Base-by-base conservation (phyloP, 2,329 filamentous ascomycete genomes). In the Hypoxylon sp. region DNA sequence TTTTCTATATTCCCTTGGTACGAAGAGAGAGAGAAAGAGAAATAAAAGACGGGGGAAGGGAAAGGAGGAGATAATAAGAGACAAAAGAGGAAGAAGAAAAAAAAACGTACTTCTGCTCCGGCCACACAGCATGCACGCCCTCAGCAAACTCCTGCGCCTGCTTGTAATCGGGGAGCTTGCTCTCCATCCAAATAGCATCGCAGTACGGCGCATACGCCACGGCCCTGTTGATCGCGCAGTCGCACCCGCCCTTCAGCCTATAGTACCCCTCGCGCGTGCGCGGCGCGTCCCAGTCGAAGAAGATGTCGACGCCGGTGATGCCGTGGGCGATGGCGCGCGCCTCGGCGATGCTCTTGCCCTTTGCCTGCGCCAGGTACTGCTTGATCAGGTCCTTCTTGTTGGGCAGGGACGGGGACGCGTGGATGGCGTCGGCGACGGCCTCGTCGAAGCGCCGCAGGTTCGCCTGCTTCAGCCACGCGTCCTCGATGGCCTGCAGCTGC, bases 151-250 rank as follows among this genome's bases (percentile, higher is more conserved):
- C 91, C 83, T 93, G 88, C 22, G 96, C 96, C 83, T 98, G 96
- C 51, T 85, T 85, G 79, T 85, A 98, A 78, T 98, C 95, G 46
- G 96, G 96, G 71, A 97, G 85, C 83, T 97, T 97, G 83, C 91
- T 95, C 87, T 99, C 96, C 96, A 99, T 99, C 96, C 96, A 99
- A 80, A 99, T 97, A 78, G 96, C 89, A 76, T 98, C 95, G 68
- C 91, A 91, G 82, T 96, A 97, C 1, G 96, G 95, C 0, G 93
- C 95, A 77, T 96, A 98, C 4, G 95, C 93, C 62, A 97, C 82
- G 32, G 94, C 95, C 49, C 95, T 89, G 85, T 96, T 96, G 78
- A 98, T 84, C 64, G 94, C 93, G 78, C 92, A 97, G 79, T 93
- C 90, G 75, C 92, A 97, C 64, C 96, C 96, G 65, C 96, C 96